These are phyloP conservation scores for Gynandropsis gynandra DNA, from an alignment of 345 rosid species.

Conservation along the genomic window DNA sequence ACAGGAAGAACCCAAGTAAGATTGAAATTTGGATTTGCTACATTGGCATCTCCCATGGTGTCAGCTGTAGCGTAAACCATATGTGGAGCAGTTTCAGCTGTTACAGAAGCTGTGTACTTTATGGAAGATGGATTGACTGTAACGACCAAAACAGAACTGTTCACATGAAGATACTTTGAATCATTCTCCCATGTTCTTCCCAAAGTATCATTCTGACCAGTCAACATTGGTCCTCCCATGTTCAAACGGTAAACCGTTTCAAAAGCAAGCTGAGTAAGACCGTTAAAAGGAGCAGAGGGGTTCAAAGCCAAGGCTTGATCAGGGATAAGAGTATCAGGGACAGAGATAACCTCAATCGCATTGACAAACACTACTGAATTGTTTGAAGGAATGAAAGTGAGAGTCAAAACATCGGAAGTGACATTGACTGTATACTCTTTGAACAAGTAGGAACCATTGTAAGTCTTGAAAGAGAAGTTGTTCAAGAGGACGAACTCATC, in stretches of 20 bases:
- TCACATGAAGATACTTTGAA: constrained; percentile 58
- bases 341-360: constrained; percentile 83
- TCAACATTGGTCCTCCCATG: constrained; percentile 85
- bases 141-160: constrained; percentile 65
- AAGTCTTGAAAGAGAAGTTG: constrained; percentile 69
- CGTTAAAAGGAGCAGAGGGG: constrained; percentile 47
- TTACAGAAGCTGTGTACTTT: constrained; percentile 38
- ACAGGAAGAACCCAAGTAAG: constrained; percentile 80
- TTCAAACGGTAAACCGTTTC: constrained; percentile 88
- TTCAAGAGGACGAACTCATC: constrained; percentile 82
- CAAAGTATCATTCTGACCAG: constrained; percentile 77
- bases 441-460: constrained; percentile 52
- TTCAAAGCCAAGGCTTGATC: constrained; percentile 61
- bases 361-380: constrained; percentile 75
- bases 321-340: constrained; percentile 66
- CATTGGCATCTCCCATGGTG: constrained; percentile 74
- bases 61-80: constrained; percentile 88
- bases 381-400: constrained; percentile 67
- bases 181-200: constrained; percentile 94
- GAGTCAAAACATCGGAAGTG: constrained; percentile 53
- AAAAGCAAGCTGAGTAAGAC: constrained; percentile 59
- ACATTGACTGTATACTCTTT: constrained; percentile 87
- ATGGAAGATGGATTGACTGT: constrained; percentile 60
- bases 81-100: constrained; percentile 77
- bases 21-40: constrained; percentile 59